Evolutionary conservation across 1,139 yeast genomes (phyloP), one percentile per base, ranked within the genome.

Genomic region (Yamadazyma pseudoaaseri): DNA sequence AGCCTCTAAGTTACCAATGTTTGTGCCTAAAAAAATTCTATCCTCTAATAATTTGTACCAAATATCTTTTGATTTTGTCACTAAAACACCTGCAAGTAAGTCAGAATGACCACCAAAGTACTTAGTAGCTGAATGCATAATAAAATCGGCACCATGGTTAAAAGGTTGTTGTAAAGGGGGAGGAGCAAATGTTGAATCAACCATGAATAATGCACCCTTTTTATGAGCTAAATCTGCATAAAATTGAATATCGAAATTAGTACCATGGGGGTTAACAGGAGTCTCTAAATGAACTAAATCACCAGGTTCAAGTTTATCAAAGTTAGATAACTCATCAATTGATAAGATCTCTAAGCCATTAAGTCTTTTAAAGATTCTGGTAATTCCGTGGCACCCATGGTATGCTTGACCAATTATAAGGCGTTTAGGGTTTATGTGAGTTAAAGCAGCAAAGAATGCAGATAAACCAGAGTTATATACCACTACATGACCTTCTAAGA

Each of bases 21-120:
- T 85, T 1, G 95, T 79, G 14, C 97, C 97, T 35, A 87, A 60
- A 36, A 66, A 70, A 10, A 76, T 56, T 48, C 97, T 70, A 49
- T 89, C 96, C 0, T 53, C 55, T 7, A 69, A 57, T 43, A 90
- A 64, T 29, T 62, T 53, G 11, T 62, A 47, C 39, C 73, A 70
- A 6, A 68, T 65, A 1, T 64, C 62, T 6, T 52, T 48, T 41
- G 77, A 76, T 53, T 81, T 79, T 9, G 85, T 80, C 9, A 80
- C 78, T 23, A 89, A 62, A 8, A 83, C 70, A 14, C 97, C 97
- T 3, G 95, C 90, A 30, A 90, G 66, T 34, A 87, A 62, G 56
- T 90, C 97, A n/a, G 95, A 84, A 57, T 89, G 96, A 14, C 97
- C 97, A 23, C 95, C 96, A 53, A 87, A 81, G 59, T 80, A 90